A percentile compares a stretch with the other conserved stretches of the same genome.
phyloP scores from a whole-genome alignment of 75 land plant species.

The Sequoiadendron giganteum region DNA sequence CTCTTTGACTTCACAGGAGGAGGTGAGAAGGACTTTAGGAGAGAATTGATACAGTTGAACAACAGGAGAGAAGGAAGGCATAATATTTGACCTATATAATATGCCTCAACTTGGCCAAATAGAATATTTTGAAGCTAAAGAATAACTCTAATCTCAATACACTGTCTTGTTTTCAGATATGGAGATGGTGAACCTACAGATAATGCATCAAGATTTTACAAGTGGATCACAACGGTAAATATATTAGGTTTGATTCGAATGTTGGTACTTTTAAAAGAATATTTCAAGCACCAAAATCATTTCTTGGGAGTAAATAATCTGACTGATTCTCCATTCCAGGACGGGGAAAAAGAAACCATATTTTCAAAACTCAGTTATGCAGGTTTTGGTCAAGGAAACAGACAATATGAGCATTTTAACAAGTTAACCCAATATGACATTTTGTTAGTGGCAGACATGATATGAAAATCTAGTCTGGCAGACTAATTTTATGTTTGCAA shows the following conservation, averaged over 20 bases:
- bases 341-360: constrained; percentile 44
- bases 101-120: not conserved
- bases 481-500: not conserved
- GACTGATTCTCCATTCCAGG: not conserved
- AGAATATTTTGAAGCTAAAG: not conserved
- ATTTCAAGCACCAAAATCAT: not conserved
- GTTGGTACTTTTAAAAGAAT: not conserved
- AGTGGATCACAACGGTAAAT: constrained; percentile 15
- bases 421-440: constrained; percentile 40
- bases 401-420: constrained; percentile 92
- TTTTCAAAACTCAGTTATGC: constrained; percentile 54
- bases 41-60: not conserved
- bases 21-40: not conserved
- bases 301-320: not conserved
- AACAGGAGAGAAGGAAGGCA: not conserved
- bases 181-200: constrained; percentile 31
- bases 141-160: not conserved
- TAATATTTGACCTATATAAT: not conserved
- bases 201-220: constrained; percentile 26
- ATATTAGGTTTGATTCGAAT: not conserved
- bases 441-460: not conserved
- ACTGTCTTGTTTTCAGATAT: constrained; percentile 11
- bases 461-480: not conserved
- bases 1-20: not conserved
- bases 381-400: constrained; percentile 89